phyloP scores from a whole-genome alignment of 768 basidiomycete species.

The Rubroboletus pulcherrimus region DNA sequence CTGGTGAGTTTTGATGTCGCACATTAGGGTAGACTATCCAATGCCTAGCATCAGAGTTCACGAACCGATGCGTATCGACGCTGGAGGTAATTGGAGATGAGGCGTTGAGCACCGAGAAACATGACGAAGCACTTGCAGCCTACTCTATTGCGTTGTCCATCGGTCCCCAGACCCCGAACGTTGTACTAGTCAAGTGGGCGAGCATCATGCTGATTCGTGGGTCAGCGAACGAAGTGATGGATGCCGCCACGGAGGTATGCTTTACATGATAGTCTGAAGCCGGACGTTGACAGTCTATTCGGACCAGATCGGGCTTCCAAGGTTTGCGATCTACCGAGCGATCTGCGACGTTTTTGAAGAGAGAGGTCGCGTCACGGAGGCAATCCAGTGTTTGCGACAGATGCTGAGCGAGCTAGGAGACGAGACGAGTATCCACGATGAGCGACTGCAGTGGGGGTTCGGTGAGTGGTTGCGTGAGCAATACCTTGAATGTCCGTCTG shows the following conservation, averaged over 20 bases:
- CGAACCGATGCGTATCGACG: background rate
- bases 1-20: background rate
- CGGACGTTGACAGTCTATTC: background rate
- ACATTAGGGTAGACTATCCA: background rate
- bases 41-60: background rate
- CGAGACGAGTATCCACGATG: background rate
- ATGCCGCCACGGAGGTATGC: no score
- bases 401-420: background rate
- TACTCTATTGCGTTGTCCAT: background rate
- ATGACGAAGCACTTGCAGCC: background rate
- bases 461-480: background rate
- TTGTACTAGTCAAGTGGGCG: background rate
- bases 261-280: background rate
- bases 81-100: background rate
- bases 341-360: background rate
- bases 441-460: background rate
- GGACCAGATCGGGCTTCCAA: constrained; percentile 1
- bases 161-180: background rate
- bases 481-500: background rate
- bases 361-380: background rate
- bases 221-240: no score
- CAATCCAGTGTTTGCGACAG: constrained; percentile 1
- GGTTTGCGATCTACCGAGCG: background rate
- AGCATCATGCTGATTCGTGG: background rate
- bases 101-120: background rate